phyloP scores from a whole-genome alignment of 768 basidiomycete species.

The Lactarius deliciosus region DNA sequence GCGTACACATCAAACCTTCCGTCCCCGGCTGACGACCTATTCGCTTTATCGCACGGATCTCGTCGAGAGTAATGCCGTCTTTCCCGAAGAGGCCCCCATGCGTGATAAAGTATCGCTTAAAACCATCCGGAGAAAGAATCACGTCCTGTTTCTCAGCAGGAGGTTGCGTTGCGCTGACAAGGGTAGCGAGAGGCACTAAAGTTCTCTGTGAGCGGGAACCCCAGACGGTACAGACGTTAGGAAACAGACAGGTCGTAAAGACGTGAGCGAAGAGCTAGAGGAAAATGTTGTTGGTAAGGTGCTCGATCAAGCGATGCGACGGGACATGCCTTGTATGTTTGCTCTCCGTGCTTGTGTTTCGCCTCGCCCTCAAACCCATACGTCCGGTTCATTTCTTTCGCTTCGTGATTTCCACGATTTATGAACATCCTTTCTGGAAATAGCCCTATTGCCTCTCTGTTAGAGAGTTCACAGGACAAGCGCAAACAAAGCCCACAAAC shows the following conservation, averaged over 20 bases:
- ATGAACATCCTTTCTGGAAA: constrained; percentile 88
- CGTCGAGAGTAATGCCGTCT: constrained; percentile 92
- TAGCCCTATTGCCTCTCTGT: constrained; percentile 59
- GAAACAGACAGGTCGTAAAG: constrained; percentile 71
- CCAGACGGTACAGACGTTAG: background rate
- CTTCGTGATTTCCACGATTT: constrained; percentile 96
- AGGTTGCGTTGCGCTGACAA: constrained; percentile 69
- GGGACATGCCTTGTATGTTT: constrained; percentile 76
- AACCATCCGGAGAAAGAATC: constrained; percentile 80
- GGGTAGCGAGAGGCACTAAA: constrained; percentile 85
- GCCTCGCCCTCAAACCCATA: constrained; percentile 96
- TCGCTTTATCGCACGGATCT: constrained; percentile 84
- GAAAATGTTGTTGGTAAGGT: background rate
- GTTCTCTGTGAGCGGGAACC: constrained; percentile 1
- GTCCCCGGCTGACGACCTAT: constrained; percentile 90
- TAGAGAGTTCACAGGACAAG: constrained; percentile 4
- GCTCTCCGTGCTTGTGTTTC: constrained; percentile 95
- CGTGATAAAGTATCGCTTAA: constrained; percentile 89
- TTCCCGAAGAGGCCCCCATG: constrained; percentile 97
- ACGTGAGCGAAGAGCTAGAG: constrained; percentile 85
- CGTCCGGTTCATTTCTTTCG: constrained; percentile 93
- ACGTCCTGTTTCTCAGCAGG: constrained; percentile 46
- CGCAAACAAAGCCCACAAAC: constrained; percentile 42
- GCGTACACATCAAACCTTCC: constrained; percentile 92
- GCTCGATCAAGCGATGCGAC: background rate